These are phyloP conservation scores for Huntiella omanensis DNA, from an alignment of 2,329 filamentous ascomycete genomes.

Conservation along the genomic window DNA sequence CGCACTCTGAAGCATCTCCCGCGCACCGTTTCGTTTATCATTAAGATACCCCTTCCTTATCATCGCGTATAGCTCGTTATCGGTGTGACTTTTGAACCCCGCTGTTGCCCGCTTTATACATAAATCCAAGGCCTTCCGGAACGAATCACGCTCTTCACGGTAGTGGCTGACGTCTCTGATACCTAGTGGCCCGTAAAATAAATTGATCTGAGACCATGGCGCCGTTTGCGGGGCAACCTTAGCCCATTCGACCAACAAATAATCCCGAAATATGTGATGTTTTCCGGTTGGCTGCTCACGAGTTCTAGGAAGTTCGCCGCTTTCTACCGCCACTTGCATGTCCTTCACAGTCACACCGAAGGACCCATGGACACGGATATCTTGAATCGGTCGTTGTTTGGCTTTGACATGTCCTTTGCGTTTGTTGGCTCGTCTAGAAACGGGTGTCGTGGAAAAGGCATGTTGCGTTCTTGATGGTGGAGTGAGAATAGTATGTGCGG, in stretches of 20 bases:
- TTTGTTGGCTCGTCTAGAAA: too few species aligned
- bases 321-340: slow-evolving; percentile 5
- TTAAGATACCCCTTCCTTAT: slow-evolving; percentile 41
- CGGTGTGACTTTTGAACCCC: slow-evolving; percentile 15
- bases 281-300: slow-evolving; percentile 5
- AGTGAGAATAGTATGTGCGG: too few species aligned
- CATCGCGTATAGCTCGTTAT: slow-evolving; percentile 37
- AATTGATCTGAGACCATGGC: slow-evolving; percentile 10
- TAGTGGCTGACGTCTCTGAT: slow-evolving; percentile 21
- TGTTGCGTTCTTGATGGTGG: too few species aligned
- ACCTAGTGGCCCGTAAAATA: slow-evolving; percentile 13
- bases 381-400: background rate
- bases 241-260: slow-evolving; percentile 9
- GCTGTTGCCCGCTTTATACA: slow-evolving; percentile 26
- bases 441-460: too few species aligned
- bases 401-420: background rate
- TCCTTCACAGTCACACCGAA: slow-evolving; percentile 1
- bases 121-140: slow-evolving; percentile 25
- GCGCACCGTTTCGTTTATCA: slow-evolving; percentile 30
- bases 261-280: slow-evolving; percentile 11
- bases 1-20: slow-evolving; percentile 41
- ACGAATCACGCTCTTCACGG: slow-evolving; percentile 25
- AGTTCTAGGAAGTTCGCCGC: slow-evolving; percentile 4
- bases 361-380: slow-evolving; percentile 3
- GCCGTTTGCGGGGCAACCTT: slow-evolving; percentile 7